Base-by-base conservation (phyloP, 164 flowering plant genomes). In the Aristolochia fimbriata region DNA sequence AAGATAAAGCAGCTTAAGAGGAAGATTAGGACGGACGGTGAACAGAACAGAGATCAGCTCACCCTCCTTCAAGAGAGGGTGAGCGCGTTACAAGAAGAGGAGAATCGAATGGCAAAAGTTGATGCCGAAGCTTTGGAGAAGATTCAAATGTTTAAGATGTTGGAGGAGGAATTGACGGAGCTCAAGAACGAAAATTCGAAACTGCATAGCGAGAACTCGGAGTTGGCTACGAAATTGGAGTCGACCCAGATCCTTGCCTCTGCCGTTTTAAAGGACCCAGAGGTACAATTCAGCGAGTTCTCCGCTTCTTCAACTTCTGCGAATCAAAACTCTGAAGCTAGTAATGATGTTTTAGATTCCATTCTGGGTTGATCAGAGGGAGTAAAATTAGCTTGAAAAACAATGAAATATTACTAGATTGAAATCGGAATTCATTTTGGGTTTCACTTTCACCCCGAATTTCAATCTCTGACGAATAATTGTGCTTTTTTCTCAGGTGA, bases 161-260 rank as follows among this genome's bases (percentile, higher is more conserved):
- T 80, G 69, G 87, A 86, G 72, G 55, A 54, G 5, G 83, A 83
- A 65, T 68, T 60, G 5, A 65, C 67, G 47, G 83, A 80, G 54
- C 62, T 84, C 66, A 75, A 73, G 58, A 76, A 71, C 62, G 67
- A 63, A 27, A 87, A 94, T 64, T 48, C 57, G 24, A 74, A 57
- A 60, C 68, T 94, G 77, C 81, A 75, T 69, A 15, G 43, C 16
- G 97, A 91, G 67, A 85, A 85, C 62, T 76, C 71, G 7, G 88
- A 91, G 30, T 64, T 91, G 75, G 73, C 72, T 55, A 71, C 54
- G 52, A 82, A 70, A 62, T 61, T 88, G 68, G 96, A 94, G 60
- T 74, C 83, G 6, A 68, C 83, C 5, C 87, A 90, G 68, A 63
- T 73, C 20, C 78, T 81, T 63, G 85, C 85, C 30, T 68, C 65